Base-by-base conservation (phyloP, 176 grass and related monocot genomes). In the Puya raimondii region DNA sequence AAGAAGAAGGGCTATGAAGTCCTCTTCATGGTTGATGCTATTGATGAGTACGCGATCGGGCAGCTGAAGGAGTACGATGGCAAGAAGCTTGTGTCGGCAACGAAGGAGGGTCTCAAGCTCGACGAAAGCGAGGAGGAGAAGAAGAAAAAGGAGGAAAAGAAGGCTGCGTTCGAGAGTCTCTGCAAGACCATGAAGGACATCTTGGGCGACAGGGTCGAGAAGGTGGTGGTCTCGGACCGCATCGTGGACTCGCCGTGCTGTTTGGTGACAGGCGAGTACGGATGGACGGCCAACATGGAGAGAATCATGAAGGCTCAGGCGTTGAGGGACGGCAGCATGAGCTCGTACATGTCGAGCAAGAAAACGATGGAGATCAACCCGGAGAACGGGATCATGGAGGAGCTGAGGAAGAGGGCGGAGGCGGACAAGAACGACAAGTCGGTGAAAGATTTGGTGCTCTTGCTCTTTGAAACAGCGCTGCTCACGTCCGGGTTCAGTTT, bases 351-450 rank as follows among this genome's bases (percentile, higher is more conserved):
- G 83, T 77, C 78, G 0, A 80, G 77, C 68, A 81, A 78, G 78
- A 86, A 86, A 64, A 86, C 78, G 2, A 73, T 86, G 83, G 83
- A 86, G 68, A 86, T 86, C 67, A 86, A 86, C 21, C 83, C 83
- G 17, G 83, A 86, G 64, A 86, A 86, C 20, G 66, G 66, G 3
- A 86, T 86, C 22, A 86, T 86, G 83, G 83, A 86, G 23, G 78
- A 86, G 66, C 63, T 86, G n/a, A 72, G 83, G 73, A 86, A 86
- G 53, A 23, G 83, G 53, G 78, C 77, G 1, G 83, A 86, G 49
- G 69, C 72, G 0, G 83, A 86, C 48, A 86, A 81, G 73, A 86
- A 86, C 8, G 83, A 86, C 73, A 86, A 81, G n/a, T 80, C 77
- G 1, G 83, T 86, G 63, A 85, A 85, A 78, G 83, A 86, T 59